Evolutionary conservation across 2,329 filamentous ascomycete species (phyloP).

Genomic region (Penicillium sp.): DNA sequence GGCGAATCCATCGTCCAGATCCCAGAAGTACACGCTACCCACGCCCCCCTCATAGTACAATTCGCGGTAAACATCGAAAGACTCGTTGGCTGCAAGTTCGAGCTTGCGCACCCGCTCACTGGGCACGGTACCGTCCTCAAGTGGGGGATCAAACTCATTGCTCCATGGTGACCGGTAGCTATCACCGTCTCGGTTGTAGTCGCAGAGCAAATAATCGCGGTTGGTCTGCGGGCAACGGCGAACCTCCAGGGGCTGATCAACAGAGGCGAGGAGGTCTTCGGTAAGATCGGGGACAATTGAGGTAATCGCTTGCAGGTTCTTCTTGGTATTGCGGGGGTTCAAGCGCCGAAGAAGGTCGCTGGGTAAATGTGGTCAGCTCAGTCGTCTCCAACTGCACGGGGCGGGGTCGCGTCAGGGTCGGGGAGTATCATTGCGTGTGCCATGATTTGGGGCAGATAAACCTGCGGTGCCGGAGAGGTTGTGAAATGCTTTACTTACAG

Average conservation of each 20-base stretch:
- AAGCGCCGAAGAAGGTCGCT: constrained; percentile 98
- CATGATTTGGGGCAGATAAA: neutral
- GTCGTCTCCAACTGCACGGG: constrained; percentile 14
- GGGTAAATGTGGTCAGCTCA: constrained; percentile 27
- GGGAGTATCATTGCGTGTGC: constrained; percentile 1
- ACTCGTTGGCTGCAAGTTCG: constrained; percentile 90
- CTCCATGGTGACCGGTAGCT: constrained; percentile 98
- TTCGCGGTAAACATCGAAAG: constrained; percentile 94
- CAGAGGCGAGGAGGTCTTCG: constrained; percentile 95
- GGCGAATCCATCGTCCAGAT: constrained; percentile 94
- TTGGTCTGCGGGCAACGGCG: constrained; percentile 82
- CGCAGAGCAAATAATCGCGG: constrained; percentile 94
- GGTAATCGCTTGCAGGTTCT: constrained; percentile 86
- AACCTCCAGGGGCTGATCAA: constrained; percentile 88
- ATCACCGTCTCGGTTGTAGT: constrained; percentile 99
- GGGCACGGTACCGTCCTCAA: constrained; percentile 81
- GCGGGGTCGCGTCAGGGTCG: constrained; percentile 25
- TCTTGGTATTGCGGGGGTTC: constrained; percentile 85
- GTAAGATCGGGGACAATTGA: constrained; percentile 83
- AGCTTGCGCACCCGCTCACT: constrained; percentile 89
- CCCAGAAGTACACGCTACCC: constrained; percentile 97
- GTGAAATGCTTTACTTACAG: constrained; percentile 45
- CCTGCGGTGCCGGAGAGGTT: neutral
- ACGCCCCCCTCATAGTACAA: constrained; percentile 91
- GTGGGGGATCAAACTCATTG: constrained; percentile 93